Evolutionary conservation across 2,329 filamentous ascomycete genomes (phyloP).

Genomic region (Cladosporium sp.): DNA sequence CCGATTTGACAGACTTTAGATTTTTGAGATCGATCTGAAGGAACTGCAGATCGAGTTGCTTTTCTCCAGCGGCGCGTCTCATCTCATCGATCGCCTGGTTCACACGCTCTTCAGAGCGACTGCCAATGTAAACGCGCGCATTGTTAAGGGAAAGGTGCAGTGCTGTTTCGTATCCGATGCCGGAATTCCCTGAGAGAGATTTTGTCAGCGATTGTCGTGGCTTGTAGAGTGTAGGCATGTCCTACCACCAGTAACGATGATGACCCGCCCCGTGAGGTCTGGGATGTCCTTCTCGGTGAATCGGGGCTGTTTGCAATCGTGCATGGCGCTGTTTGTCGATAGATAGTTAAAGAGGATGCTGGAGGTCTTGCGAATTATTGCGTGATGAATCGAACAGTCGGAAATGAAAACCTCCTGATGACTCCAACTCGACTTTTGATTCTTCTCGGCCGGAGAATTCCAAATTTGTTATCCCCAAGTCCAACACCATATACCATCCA

Average conservation of each 20-base stretch:
- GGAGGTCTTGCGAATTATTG: too few relatives aligned
- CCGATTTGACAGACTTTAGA: constrained; percentile 3
- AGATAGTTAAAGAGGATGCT: too few relatives aligned
- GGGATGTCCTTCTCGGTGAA: neutral
- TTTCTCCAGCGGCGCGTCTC: neutral
- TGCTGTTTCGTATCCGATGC: neutral
- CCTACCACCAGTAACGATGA: neutral
- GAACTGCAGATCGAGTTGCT: constrained; percentile 5
- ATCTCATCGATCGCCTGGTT: constrained; percentile 5
- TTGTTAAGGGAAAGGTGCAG: neutral
- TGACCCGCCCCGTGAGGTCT: neutral
- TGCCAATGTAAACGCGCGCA: constrained; percentile 5
- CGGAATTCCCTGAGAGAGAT: neutral
- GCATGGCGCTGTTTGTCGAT: too few relatives aligned
- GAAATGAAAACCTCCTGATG: too few relatives aligned
- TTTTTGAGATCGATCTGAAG: constrained; percentile 5
- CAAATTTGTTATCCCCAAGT: too few relatives aligned
- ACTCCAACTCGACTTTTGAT: too few relatives aligned
- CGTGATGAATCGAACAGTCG: too few relatives aligned
- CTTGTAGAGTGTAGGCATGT: neutral
- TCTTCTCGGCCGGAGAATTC: too few relatives aligned
- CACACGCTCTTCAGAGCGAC: constrained; percentile 7
- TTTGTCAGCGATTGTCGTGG: too few relatives aligned
- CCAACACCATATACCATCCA: too few relatives aligned
- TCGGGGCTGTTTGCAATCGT: neutral